phyloP scores from a whole-genome alignment of 108 stramenopile species.

The Asterionellopsis glacialis region DNA sequence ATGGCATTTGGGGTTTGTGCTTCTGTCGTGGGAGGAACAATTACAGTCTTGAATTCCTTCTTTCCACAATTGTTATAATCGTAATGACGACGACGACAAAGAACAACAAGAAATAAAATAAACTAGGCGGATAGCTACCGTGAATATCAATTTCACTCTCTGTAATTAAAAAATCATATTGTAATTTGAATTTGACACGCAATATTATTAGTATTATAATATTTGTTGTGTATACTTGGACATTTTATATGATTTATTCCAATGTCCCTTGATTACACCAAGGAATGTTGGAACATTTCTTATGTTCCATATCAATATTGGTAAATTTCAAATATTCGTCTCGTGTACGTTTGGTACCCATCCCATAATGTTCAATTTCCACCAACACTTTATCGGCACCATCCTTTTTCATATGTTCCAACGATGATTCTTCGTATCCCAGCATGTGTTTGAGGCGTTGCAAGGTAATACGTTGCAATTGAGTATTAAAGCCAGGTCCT shows the following conservation, averaged over 20 bases:
- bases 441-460: slow-evolving; percentile 69
- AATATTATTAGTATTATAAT: background rate
- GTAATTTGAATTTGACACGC: too few species aligned
- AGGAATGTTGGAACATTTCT: slow-evolving; percentile 37
- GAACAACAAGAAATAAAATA: too few species aligned
- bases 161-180: too few species aligned
- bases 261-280: slow-evolving; percentile 50
- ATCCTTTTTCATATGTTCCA: slow-evolving; percentile 22
- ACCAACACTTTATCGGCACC: slow-evolving; percentile 19
- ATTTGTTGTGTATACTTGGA: too few species aligned
- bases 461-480: slow-evolving; percentile 34
- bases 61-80: slow-evolving; percentile 44
- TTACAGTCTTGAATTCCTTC: slow-evolving; percentile 50
- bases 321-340: slow-evolving; percentile 58
- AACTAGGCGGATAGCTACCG: too few species aligned
- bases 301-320: slow-evolving; percentile 41
- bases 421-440: slow-evolving; percentile 51
- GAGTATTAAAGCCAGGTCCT: slow-evolving; percentile 41
- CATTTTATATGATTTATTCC: slow-evolving; percentile 13
- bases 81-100: background rate
- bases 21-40: slow-evolving; percentile 37
- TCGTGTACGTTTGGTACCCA: slow-evolving; percentile 45
- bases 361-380: slow-evolving; percentile 50
- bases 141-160: too few species aligned
- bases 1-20: slow-evolving; percentile 49